These are phyloP conservation scores for Suhomyces sp. DNA, from an alignment of 805 yeast species.

Conservation along the genomic window DNA sequence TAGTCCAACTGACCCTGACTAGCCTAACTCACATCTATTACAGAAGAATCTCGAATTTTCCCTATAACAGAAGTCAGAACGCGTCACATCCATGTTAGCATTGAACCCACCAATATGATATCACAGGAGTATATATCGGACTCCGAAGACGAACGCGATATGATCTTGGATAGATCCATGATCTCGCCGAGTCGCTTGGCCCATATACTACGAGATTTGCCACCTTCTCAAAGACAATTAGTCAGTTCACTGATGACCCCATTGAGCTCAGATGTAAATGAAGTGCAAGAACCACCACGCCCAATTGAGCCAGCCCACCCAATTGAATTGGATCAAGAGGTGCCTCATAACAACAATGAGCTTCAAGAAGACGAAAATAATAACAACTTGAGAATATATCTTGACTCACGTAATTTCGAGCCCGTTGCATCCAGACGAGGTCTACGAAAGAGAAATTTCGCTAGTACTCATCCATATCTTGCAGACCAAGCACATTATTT, in stretches of 20 bases:
- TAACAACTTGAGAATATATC: conserved; percentile 12
- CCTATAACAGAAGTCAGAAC: background rate
- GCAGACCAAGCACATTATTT: conserved; percentile 46
- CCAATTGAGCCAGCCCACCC: background rate
- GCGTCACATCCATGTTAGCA: conserved; percentile 1
- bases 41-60: background rate
- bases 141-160: conserved; percentile 25
- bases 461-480: conserved; percentile 44
- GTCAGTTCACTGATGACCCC: background rate
- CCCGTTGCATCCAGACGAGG: conserved; percentile 21
- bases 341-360: background rate
- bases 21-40: background rate
- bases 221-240: background rate
- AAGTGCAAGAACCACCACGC: background rate
- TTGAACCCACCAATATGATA: background rate
- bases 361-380: conserved; percentile 10
- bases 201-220: background rate
- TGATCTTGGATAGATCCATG: conserved; percentile 12
- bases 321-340: background rate
- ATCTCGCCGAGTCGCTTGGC: conserved; percentile 8
- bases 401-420: conserved; percentile 13
- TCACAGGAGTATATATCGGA: conserved; percentile 23
- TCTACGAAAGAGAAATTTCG: conserved; percentile 39
- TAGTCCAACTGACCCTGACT: background rate
- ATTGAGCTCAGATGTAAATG: background rate